Percentiles rank a stretch among this genome's conserved stretches.
phyloP scores from a whole-genome alignment of 1,139 yeast species.

The Zygoascus hellenicus region DNA sequence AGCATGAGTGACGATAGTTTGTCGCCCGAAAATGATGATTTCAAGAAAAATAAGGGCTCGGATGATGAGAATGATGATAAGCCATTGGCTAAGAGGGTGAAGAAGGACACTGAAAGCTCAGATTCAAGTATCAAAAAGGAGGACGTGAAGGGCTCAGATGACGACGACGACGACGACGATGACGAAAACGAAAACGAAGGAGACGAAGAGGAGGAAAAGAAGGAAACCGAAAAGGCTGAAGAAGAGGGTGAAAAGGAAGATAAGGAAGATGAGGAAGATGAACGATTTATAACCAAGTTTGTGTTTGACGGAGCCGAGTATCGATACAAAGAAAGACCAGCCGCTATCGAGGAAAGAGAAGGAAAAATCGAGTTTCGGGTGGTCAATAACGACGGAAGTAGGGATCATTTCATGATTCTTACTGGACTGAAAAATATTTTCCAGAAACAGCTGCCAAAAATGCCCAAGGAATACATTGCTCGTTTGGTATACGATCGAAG shows the following conservation, averaged over 20 bases:
- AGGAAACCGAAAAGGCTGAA: conserved; percentile 22
- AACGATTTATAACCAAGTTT: conserved; percentile 40
- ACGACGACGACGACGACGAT: conserved; percentile 22
- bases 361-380: conserved; percentile 92
- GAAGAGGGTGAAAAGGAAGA: conserved; percentile 21
- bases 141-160: conserved; percentile 15
- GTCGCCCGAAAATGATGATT: not conserved
- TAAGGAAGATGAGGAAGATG: conserved; percentile 28
- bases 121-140: conserved; percentile 28
- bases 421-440: conserved; percentile 94
- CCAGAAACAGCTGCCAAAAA: conserved; percentile 94
- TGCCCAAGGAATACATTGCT: conserved; percentile 97
- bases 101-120: conserved; percentile 17
- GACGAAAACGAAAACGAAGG: conserved; percentile 24
- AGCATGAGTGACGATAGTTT: conserved; percentile 5
- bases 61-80: conserved; percentile 8
- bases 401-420: conserved; percentile 81
- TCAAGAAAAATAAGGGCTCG: conserved; percentile 4
- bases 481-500: conserved; percentile 90
- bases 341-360: conserved; percentile 86
- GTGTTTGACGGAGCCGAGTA: conserved; percentile 75
- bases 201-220: conserved; percentile 26
- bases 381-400: conserved; percentile 87
- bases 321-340: conserved; percentile 85
- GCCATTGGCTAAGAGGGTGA: conserved; percentile 10